Evolutionary conservation across 2,329 filamentous ascomycete species (phyloP).

Genomic region (Atkinsonella texensis): DNA sequence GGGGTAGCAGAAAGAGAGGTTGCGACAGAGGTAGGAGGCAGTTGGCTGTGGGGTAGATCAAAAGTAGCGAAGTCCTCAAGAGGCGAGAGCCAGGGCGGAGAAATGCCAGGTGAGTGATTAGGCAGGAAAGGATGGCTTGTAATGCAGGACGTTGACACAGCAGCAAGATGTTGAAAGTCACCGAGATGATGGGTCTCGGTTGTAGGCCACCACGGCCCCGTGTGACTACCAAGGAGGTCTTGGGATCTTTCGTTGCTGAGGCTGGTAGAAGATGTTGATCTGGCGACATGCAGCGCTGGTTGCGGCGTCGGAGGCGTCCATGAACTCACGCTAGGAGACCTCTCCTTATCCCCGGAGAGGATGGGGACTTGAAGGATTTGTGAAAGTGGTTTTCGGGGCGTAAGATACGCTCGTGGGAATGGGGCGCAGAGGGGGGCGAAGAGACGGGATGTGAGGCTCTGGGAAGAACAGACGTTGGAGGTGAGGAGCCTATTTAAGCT

Average conservation of each 20-base stretch:
- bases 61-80: slow-evolving; percentile 1
- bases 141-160: slow-evolving; percentile 1
- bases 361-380: background rate
- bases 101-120: background rate
- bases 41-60: background rate
- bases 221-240: slow-evolving; percentile 9
- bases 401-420: background rate
- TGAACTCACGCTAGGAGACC: slow-evolving; percentile 12
- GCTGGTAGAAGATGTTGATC: slow-evolving; percentile 8
- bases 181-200: slow-evolving; percentile 1
- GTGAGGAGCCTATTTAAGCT: slow-evolving; percentile 1
- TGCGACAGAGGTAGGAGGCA: background rate
- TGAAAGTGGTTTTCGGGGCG: background rate
- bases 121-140: background rate
- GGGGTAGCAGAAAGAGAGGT: background rate
- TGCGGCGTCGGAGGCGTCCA: slow-evolving; percentile 8
- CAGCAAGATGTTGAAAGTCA: background rate
- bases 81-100: background rate
- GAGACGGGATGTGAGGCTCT: background rate
- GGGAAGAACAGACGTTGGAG: background rate
- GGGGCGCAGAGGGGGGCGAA: background rate
- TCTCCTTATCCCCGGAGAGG: slow-evolving; percentile 10
- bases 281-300: slow-evolving; percentile 1
- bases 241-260: slow-evolving; percentile 9
- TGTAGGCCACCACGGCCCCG: slow-evolving; percentile 5